Evolutionary conservation across 2,329 filamentous ascomycete species (phyloP), one percentile per base, ranked within the genome.

Genomic region (Graphiopsis chlorocephala): DNA sequence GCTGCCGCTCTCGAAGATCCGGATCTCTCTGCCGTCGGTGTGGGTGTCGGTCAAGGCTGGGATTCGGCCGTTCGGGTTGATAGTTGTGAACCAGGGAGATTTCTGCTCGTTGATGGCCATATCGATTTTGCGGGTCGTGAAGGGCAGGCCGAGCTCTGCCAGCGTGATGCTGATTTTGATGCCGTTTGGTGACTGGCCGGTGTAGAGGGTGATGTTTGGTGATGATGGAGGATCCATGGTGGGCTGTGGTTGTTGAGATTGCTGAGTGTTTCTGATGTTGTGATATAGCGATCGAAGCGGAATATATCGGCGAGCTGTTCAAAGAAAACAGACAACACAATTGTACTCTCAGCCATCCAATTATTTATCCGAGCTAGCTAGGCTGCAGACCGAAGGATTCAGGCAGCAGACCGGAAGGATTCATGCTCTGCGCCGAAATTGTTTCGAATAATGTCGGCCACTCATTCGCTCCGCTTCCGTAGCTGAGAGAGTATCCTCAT

Each of bases 31-130:
- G 26, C 59, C 64, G 74, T 93, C 88, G 4, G 81, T 80, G 48
- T 52, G 55, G 7, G 83, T 90, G 78, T 96, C 92, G 15, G 90
- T 94, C 57, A 96, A 72, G 65, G 92, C 92, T 3, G 92, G 92
- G 71, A 96, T 95, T 70, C 92, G 90, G 68, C 92, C 92, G 76
- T 96, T 96, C 68, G 92, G 92, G 79, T 96, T 96, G 79, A 96
- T 94, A 60, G 88, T 87, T 28, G 94, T 84, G 79, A 93, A 96
- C 91, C 91, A 95, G 17, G 86, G 86, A 76, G 93, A 85, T 71
- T 93, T 95, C 71, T 94, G 91, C 29, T 80, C 83, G 74, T 92
- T 90, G 67, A 89, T 89, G 67, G 75, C 79, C 64, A 94, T 84
- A n/a, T 89, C 83, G 72, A 94, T 86, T 31, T 84, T 81, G 57